Evolutionary conservation across 2,329 filamentous ascomycete species (phyloP).

Genomic region (Penicillium brevicompactum): DNA sequence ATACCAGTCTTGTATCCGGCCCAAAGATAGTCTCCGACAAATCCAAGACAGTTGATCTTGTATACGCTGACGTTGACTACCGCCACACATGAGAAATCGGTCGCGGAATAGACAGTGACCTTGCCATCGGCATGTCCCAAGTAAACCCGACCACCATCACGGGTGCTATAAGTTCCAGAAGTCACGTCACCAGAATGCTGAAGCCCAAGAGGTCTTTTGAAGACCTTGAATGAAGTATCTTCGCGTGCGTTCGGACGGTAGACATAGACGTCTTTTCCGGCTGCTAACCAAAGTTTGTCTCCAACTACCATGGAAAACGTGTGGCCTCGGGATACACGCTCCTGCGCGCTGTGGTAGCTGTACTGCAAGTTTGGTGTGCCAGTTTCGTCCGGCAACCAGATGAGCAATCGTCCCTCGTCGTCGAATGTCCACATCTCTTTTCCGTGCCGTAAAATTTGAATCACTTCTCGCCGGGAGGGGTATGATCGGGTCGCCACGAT

Average conservation of each 20-base stretch:
- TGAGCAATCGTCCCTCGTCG: conserved; percentile 79
- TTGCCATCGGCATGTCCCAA: conserved; percentile 94
- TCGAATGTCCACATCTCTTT: conserved; percentile 95
- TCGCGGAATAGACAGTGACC: conserved; percentile 84
- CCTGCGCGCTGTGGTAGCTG: conserved; percentile 67
- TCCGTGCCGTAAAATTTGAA: conserved; percentile 81
- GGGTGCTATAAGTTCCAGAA: conserved; percentile 74
- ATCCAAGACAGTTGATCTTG: conserved; percentile 87
- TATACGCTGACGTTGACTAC: conserved; percentile 87
- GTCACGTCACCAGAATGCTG: conserved; percentile 83
- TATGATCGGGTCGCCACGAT: conserved; percentile 70
- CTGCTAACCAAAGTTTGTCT: conserved; percentile 82
- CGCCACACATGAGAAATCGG: conserved; percentile 74
- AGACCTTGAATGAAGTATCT: conserved; percentile 71
- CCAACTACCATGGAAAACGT: conserved; percentile 88
- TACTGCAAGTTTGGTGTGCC: conserved; percentile 74
- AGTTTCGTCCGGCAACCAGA: conserved; percentile 79
- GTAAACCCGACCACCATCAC: conserved; percentile 77
- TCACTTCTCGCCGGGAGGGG: conserved; percentile 77
- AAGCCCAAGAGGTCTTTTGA: conserved; percentile 69
- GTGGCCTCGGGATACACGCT: conserved; percentile 76
- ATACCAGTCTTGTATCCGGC: conserved; percentile 92
- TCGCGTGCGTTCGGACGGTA: conserved; percentile 73
- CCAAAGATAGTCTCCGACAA: conserved; percentile 83
- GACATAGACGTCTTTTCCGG: conserved; percentile 82